Conservation (phyloP, 2,329 filamentous ascomycete genomes). For the Dactylellina parvicollis region DNA sequence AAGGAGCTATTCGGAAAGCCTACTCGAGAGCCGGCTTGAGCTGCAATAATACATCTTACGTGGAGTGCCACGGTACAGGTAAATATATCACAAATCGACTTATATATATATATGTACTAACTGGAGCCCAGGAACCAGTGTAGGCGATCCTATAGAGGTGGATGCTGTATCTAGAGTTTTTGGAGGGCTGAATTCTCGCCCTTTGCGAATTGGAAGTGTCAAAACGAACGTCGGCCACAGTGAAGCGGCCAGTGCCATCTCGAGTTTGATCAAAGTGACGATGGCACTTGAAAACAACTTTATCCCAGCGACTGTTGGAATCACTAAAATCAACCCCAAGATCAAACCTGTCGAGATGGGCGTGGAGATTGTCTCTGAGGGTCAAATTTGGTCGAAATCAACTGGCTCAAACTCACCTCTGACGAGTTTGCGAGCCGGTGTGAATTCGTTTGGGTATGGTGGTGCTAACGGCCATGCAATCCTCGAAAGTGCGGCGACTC, state of each 20-base stretch:
- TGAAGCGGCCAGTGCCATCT: conserved; percentile 60
- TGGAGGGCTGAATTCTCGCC: conserved; percentile 56
- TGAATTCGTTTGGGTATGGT: conserved; percentile 60
- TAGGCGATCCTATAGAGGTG: conserved; percentile 60
- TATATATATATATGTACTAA: background rate
- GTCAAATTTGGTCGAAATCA: conserved; percentile 20
- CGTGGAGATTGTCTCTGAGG: conserved; percentile 14
- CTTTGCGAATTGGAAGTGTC: conserved; percentile 66
- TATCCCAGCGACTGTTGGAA: conserved; percentile 25
- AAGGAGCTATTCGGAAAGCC: conserved; percentile 63
- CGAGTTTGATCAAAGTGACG: conserved; percentile 26
- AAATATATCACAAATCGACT: conserved; percentile 65
- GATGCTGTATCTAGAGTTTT: conserved; percentile 29
- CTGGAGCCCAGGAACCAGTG: conserved; percentile 10
- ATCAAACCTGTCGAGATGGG: conserved; percentile 6
- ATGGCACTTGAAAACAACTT: conserved; percentile 28
- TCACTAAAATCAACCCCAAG: conserved; percentile 19
- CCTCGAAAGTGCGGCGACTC: conserved; percentile 8
- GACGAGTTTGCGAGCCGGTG: conserved; percentile 19
- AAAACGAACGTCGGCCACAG: conserved; percentile 69
- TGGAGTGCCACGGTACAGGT: conserved; percentile 71
- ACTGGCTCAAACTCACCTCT: background rate
- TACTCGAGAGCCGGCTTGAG: conserved; percentile 62
- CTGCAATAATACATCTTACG: conserved; percentile 58
- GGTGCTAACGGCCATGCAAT: conserved; percentile 37